Evolutionary conservation across 2,329 filamentous ascomycete genomes (phyloP), one percentile per base, ranked within the genome.

Genomic region (Tolypocladium guangdongense): DNA sequence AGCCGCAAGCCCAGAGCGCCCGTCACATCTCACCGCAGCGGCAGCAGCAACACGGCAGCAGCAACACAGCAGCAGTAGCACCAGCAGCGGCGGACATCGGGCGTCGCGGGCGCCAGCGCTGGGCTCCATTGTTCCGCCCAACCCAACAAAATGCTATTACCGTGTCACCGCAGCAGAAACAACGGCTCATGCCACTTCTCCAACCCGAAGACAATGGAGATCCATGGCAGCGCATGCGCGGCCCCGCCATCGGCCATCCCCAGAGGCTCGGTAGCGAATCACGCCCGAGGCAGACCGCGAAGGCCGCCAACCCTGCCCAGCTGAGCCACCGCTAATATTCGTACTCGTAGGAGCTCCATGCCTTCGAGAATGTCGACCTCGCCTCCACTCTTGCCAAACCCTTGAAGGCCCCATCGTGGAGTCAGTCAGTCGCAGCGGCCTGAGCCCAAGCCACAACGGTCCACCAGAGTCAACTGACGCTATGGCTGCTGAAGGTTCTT

Each of bases 191-290:
- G 24, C n/a, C n/a, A 32, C 49, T 39, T 30, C 49, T 33, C 39
- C 38, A 32, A 14, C 38, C 16, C 27, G 10, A 32, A 2, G n/a
- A 14, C 7, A 24, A 43, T 16, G 10, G 22, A 18, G 20, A 20
- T 41, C 33, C 22, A 37, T 20, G 48, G 33, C 33, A 50, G 33
- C 32, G 35, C 30, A 11, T 14, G 5, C 27, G 22, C 37, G 22
- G n/a, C 47, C 24, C 47, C 33, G 46, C 27, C 38, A 11, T 51
- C 20, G 20, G 10, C 37, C 37, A 20, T 65, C 58, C 45, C 66
- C 66, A 62, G 56, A 55, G 49, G 54, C 37, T 55, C 55, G 66
- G 64, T 68, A 68, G 62, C 66, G 60, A 67, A 68, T 65, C 63
- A 64, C n/a, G 18, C 5, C 27, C 27, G 18, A 14, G 27, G 43